Evolutionary conservation across 139 green algal species (phyloP).

Genomic region (Asterochloris sp.): DNA sequence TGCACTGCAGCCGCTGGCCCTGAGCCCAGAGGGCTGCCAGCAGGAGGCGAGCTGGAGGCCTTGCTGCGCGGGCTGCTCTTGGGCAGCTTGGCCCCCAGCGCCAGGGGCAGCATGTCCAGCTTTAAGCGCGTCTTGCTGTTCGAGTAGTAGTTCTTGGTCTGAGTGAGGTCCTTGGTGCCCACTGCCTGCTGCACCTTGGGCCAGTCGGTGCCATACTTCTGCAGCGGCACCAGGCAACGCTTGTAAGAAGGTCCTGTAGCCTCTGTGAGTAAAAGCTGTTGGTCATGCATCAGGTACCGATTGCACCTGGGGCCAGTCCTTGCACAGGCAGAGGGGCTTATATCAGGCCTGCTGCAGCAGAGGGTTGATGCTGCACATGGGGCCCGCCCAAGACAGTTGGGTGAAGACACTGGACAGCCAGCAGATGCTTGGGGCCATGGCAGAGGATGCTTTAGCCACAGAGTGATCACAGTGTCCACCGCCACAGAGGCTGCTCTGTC

Average conservation of each 20-base stretch:
- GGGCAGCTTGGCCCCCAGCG: not conserved
- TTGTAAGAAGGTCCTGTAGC: not conserved
- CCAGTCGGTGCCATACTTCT: conserved; percentile 63
- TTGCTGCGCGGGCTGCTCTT: conserved; percentile 5
- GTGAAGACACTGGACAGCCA: not conserved
- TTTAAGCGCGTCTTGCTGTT: conserved; percentile 59
- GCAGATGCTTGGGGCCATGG: too few species aligned
- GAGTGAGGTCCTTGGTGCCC: conserved; percentile 55
- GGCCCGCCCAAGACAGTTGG: not conserved
- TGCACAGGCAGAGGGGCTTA: too few species aligned
- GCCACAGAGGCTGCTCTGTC: too few species aligned
- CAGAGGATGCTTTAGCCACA: too few species aligned
- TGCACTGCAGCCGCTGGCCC: too few species aligned
- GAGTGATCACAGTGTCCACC: too few species aligned
- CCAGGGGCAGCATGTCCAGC: conserved; percentile 22
- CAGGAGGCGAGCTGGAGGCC: not conserved
- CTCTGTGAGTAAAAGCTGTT: not conserved
- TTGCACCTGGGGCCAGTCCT: not conserved
- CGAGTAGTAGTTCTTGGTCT: conserved; percentile 81
- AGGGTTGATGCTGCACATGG: not conserved
- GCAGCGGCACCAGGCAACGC: not conserved
- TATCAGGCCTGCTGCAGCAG: too few species aligned
- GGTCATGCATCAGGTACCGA: not conserved
- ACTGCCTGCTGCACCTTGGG: conserved; percentile 45
- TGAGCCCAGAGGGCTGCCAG: too few species aligned